These are phyloP conservation scores for Gnaphalium uliginosum DNA, from an alignment of 129 eudicot genomes.

Conservation along the genomic window DNA sequence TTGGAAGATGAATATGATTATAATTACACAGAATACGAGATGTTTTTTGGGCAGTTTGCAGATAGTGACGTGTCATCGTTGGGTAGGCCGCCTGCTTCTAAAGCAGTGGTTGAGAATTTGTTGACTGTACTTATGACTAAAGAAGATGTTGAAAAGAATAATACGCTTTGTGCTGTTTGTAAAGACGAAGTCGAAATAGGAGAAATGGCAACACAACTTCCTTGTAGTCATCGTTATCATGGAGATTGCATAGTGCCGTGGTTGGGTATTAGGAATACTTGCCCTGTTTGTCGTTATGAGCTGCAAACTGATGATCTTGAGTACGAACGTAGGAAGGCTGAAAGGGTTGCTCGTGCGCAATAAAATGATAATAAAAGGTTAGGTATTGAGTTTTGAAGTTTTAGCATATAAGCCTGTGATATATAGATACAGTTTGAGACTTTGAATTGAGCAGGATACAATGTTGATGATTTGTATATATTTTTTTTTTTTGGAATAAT, in stretches of 20 bases:
- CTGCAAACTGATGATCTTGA: constrained; percentile 71
- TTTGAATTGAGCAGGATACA: constrained; percentile 25
- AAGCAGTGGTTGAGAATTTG: constrained; percentile 44
- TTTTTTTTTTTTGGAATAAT: constrained; percentile 24
- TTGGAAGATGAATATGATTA: constrained; percentile 39
- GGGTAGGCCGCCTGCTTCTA: constrained; percentile 71
- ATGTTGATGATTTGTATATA: constrained; percentile 37
- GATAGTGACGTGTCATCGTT: constrained; percentile 38
- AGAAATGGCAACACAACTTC: constrained; percentile 51
- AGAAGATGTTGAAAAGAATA: constrained; percentile 45
- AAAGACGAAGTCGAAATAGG: constrained; percentile 64
- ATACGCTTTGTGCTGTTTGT: constrained; percentile 62
- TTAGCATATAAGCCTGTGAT: constrained; percentile 20
- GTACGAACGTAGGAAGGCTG: constrained; percentile 53
- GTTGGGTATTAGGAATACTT: constrained; percentile 69
- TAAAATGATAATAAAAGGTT: constrained; percentile 22
- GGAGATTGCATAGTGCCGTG: constrained; percentile 74
- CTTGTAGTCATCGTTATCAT: constrained; percentile 67
- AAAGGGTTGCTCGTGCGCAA: constrained; percentile 32
- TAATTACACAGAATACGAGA: constrained; percentile 45
- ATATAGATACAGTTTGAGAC: constrained; percentile 37
- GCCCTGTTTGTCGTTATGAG: constrained; percentile 76
- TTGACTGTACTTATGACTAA: constrained; percentile 35
- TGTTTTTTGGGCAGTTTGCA: constrained; percentile 61
- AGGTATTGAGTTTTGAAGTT: constrained; percentile 25